These are phyloP conservation scores for Malassezia obtusa DNA, from an alignment of 1,284 basidiomycete species.

Conservation along the genomic window DNA sequence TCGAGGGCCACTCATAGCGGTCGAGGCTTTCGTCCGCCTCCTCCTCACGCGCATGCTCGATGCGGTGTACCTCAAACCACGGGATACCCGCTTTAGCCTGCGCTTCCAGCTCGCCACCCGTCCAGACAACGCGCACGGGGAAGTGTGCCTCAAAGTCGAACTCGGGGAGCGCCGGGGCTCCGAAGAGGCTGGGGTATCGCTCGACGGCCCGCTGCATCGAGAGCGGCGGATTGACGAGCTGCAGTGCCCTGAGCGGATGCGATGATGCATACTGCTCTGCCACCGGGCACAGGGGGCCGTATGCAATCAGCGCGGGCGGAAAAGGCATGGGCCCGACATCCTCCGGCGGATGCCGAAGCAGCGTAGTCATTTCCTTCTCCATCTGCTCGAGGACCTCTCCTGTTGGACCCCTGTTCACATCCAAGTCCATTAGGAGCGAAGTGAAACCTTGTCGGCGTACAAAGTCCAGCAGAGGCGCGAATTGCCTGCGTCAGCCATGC, in stretches of 20 bases:
- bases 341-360: slow-evolving; percentile 14
- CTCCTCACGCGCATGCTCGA: slow-evolving; percentile 36
- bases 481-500: slow-evolving; percentile 9
- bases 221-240: slow-evolving; percentile 36
- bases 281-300: slow-evolving; percentile 21
- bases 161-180: slow-evolving; percentile 19
- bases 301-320: slow-evolving; percentile 33
- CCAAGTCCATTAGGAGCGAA: slow-evolving; percentile 30
- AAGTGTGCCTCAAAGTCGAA: slow-evolving; percentile 37
- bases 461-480: slow-evolving; percentile 15
- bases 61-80: slow-evolving; percentile 39
- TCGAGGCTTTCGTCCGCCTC: slow-evolving; percentile 34
- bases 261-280: slow-evolving; percentile 41
- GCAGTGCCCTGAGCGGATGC: slow-evolving; percentile 31
- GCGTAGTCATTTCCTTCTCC: slow-evolving; percentile 19
- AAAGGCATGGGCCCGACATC: slow-evolving; percentile 19
- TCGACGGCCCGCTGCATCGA: slow-evolving; percentile 18
- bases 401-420: slow-evolving; percentile 7
- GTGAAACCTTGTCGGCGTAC: slow-evolving; percentile 24
- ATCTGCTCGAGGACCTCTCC: neutral
- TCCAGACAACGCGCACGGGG: slow-evolving; percentile 35
- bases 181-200: slow-evolving; percentile 9
- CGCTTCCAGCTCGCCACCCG: slow-evolving; percentile 20
- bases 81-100: slow-evolving; percentile 22
- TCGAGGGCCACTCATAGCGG: slow-evolving; percentile 24